A percentile compares a stretch with the other conserved stretches of the same genome.
These are phyloP conservation scores for Diaporthe sp. DNA, from an alignment of 2,329 filamentous ascomycete species.

Conservation along the genomic window DNA sequence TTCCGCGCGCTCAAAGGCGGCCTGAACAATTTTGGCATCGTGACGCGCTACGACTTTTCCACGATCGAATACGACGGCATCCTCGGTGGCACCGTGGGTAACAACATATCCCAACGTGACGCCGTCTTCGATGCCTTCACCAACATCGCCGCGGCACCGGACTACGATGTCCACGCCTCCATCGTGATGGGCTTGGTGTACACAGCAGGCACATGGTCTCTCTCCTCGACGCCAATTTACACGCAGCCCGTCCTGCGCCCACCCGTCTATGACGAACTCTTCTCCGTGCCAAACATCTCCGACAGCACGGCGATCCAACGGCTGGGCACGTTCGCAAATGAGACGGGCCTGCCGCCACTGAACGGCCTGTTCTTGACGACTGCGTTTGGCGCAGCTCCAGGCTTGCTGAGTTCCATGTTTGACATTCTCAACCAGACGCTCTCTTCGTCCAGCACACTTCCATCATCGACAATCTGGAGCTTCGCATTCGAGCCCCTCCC, in stretches of 20 bases:
- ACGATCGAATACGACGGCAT: slow-evolving; percentile 12
- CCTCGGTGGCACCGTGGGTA: neutral
- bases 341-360: slow-evolving; percentile 17
- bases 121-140: slow-evolving; percentile 29
- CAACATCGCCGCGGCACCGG: slow-evolving; percentile 11
- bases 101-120: slow-evolving; percentile 24
- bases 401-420: slow-evolving; percentile 12
- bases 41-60: slow-evolving; percentile 41
- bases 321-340: slow-evolving; percentile 22
- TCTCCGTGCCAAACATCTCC: slow-evolving; percentile 20
- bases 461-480: slow-evolving; percentile 19
- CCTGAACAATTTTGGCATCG: slow-evolving; percentile 56
- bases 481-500: slow-evolving; percentile 24
- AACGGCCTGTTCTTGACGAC: slow-evolving; percentile 17
- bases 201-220: slow-evolving; percentile 1
- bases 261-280: slow-evolving; percentile 21
- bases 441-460: slow-evolving; percentile 6
- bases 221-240: neutral
- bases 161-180: slow-evolving; percentile 20
- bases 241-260: slow-evolving; percentile 19
- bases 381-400: slow-evolving; percentile 1
- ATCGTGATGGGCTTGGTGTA: slow-evolving; percentile 6
- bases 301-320: slow-evolving; percentile 13
- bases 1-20: slow-evolving; percentile 60
- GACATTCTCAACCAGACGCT: slow-evolving; percentile 19